Evolutionary conservation across 2,329 filamentous ascomycete species (phyloP), one percentile per base, ranked within the genome.

Genomic region (Pseudocercospora vitis): DNA sequence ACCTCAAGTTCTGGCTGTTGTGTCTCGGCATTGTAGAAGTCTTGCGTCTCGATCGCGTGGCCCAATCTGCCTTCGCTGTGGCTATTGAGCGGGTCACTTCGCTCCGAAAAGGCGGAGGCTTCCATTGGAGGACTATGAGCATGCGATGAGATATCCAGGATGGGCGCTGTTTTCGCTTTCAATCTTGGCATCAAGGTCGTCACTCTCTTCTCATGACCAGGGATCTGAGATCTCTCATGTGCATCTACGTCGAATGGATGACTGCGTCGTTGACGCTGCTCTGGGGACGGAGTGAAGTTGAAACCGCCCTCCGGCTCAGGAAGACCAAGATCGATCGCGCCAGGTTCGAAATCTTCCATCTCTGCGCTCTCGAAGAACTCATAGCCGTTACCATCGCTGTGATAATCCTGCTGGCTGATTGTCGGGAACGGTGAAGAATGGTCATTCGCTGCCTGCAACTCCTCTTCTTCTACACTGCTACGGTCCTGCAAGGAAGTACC

Each of bases 21-120:
- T 1, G 65, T 65, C 45, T 67, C 65, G 11, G 62, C 63, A 28
- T 65, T 58, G 26, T 68, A 51, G 33, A 71, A 68, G 26, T 66
- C 65, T 56, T 71, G 69, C 4, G 70, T 71, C 16, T 63, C 61
- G 4, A 68, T 16, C 7, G 50, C 37, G 28, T 49, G 48, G 6
- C 12, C 21, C 26, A 16, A 9, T 37, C 8, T 23, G 21, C 16
- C 8, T 31, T 28, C 11, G 8, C 26, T 24, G 7, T 7, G n/a
- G 18, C 9, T 18, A 26, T 28, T 14, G 16, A 12, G 26, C 26
- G n/a, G n/a, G n/a, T 28, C 31, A 23, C 24, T n/a, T n/a, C n/a
- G n/a, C n/a, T n/a, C n/a, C n/a, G n/a, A n/a, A n/a, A n/a, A n/a
- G n/a, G n/a, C n/a, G n/a, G n/a, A n/a, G n/a, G n/a, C n/a, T n/a